Conservation (phyloP, 306 rosid genomes). For the Arachis stenosperma region DNA sequence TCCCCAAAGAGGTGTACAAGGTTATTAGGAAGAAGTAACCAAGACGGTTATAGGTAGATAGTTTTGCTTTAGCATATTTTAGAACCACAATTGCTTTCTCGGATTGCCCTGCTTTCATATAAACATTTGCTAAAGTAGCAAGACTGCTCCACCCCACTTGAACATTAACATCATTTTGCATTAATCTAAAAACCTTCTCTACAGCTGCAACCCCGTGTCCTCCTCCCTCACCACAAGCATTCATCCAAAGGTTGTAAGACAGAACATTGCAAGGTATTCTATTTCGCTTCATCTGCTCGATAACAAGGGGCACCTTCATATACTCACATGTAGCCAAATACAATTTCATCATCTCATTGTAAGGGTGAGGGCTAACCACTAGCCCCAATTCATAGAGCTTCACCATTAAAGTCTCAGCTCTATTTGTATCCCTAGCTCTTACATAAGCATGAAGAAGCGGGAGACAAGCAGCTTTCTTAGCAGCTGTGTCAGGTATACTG, state of each 20-base stretch:
- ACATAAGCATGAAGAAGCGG: conserved; percentile 67
- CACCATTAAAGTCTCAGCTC: conserved; percentile 74
- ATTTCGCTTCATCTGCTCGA: conserved; percentile 70
- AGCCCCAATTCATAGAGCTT: conserved; percentile 72
- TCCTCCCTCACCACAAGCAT: conserved; percentile 56
- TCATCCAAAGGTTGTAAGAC: conserved; percentile 90
- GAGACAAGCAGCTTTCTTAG: conserved; percentile 63
- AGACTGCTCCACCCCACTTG: conserved; percentile 93
- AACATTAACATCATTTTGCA: conserved; percentile 63
- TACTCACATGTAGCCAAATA: conserved; percentile 64
- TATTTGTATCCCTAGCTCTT: conserved; percentile 50
- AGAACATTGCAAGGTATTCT: conserved; percentile 62
- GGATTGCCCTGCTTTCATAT: conserved; percentile 57
- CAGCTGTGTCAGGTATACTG: conserved; percentile 50
- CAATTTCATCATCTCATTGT: conserved; percentile 91
- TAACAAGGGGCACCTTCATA: conserved; percentile 68
- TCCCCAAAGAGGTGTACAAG: conserved; percentile 62
- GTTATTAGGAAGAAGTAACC: conserved; percentile 84
- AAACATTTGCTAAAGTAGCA: conserved; percentile 66
- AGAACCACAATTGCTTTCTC: conserved; percentile 63
- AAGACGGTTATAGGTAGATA: conserved; percentile 57
- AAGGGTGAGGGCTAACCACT: conserved; percentile 60
- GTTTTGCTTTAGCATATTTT: conserved; percentile 65
- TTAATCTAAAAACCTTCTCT: conserved; percentile 62
- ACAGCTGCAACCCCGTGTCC: conserved; percentile 51